Percentiles rank a stretch among this genome's conserved stretches.
Conservation (phyloP, 1,284 basidiomycete genomes). For the Cryptococcus sp. region DNA sequence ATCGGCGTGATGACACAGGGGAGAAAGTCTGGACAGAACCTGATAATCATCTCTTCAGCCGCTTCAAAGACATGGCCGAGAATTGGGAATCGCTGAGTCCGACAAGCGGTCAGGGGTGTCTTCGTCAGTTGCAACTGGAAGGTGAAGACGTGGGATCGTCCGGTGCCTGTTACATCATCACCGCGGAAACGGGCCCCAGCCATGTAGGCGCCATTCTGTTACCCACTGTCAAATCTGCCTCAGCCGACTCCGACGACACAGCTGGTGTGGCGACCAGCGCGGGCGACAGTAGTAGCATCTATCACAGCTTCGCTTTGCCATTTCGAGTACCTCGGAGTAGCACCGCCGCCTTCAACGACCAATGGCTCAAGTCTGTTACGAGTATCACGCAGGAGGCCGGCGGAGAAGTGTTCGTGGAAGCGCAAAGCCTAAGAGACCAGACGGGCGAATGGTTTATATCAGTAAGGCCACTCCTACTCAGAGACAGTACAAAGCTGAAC, state of each 20-base stretch:
- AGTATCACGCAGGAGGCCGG: conserved; percentile 20
- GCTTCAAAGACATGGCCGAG: conserved; percentile 29
- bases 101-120: conserved; percentile 27
- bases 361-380: conserved; percentile 26
- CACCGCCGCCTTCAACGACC: conserved; percentile 20
- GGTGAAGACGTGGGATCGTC: conserved; percentile 7
- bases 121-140: conserved; percentile 25
- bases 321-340: conserved; percentile 29
- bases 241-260: not conserved
- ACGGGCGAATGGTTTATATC: conserved; percentile 31
- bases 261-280: conserved; percentile 3
- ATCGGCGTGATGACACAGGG: conserved; percentile 22
- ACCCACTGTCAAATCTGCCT: not conserved
- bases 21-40: conserved; percentile 23
- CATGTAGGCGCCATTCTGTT: not conserved
- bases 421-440: conserved; percentile 23
- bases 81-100: conserved; percentile 24
- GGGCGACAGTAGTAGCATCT: conserved; percentile 17
- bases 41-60: conserved; percentile 23
- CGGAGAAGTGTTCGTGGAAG: conserved; percentile 45
- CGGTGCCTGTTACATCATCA: conserved; percentile 35
- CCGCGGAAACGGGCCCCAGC: not conserved
- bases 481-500: not conserved
- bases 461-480: conserved; percentile 24
- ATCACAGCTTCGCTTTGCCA: conserved; percentile 34